Evolutionary conservation across 352 stramenopile species (phyloP).

Genomic region (Globisporangium radiosum): DNA sequence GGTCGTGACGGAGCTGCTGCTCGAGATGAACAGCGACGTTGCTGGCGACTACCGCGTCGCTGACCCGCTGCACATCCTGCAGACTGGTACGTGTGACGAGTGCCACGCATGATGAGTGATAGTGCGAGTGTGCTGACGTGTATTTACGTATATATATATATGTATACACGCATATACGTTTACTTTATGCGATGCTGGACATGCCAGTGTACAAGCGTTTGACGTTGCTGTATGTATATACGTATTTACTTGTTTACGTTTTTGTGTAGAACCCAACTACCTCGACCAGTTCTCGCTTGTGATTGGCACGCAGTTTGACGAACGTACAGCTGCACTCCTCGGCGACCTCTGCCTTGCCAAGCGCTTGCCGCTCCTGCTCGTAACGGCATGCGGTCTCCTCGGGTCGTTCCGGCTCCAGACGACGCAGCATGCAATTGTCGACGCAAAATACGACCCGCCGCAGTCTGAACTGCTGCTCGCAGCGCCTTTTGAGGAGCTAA

Average conservation of each 20-base stretch:
- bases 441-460: slow-evolving; percentile 85
- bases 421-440: slow-evolving; percentile 78
- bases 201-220: no score
- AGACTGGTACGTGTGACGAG: slow-evolving; percentile 12
- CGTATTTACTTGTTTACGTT: background rate
- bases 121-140: background rate
- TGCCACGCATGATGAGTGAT: background rate
- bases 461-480: slow-evolving; percentile 88
- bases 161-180: no score
- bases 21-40: slow-evolving; percentile 96
- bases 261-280: slow-evolving; percentile 34
- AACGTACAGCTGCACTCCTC: slow-evolving; percentile 44
- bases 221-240: background rate
- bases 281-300: slow-evolving; percentile 79
- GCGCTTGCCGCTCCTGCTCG: slow-evolving; percentile 77
- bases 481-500: slow-evolving; percentile 63
- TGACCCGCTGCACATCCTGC: slow-evolving; percentile 39
- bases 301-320: slow-evolving; percentile 82
- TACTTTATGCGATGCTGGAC: no score
- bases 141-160: no score
- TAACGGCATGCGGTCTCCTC: slow-evolving; percentile 90
- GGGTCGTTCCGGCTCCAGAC: slow-evolving; percentile 89
- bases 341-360: slow-evolving; percentile 58
- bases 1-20: slow-evolving; percentile 74
- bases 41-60: slow-evolving; percentile 46